phyloP scores from a whole-genome alignment of 179 eudicot species.

The Beta lomatogona region DNA sequence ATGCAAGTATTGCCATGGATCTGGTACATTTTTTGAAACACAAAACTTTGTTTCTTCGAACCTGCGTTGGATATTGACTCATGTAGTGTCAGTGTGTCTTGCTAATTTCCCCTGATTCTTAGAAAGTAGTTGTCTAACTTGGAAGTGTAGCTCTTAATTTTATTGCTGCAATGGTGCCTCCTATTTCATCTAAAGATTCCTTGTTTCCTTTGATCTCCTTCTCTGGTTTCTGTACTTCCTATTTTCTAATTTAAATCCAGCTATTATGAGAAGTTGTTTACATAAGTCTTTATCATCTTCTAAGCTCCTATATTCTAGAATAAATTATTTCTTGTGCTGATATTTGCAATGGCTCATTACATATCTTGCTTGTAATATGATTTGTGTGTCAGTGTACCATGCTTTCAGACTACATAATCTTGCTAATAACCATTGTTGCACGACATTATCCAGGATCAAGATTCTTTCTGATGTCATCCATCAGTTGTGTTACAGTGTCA shows the following conservation, averaged over 20 bases:
- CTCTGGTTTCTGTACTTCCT: background rate
- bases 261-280: background rate
- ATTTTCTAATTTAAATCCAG: background rate
- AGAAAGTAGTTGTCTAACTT: background rate
- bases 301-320: background rate
- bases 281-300: background rate
- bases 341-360: background rate
- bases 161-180: background rate
- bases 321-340: background rate
- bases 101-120: background rate
- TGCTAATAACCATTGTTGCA: background rate
- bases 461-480: background rate
- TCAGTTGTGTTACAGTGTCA: background rate
- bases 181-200: background rate
- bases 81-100: background rate
- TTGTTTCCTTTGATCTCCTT: background rate
- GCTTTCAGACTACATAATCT: conserved; percentile 3
- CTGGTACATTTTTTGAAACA: conserved; percentile 48
- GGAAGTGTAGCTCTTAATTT: background rate
- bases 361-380: background rate
- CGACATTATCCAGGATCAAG: background rate
- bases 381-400: background rate
- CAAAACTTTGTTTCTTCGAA: background rate
- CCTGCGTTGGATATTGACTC: background rate
- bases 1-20: conserved; percentile 95